phyloP scores from a whole-genome alignment of 306 rosid species.

The cucumber (Cucumis sativus) region Cucumber_9930_V3 NC_026656.2:19517501-19518000 shows the following conservation, averaged over 20 bases:
- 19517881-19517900: slow-evolving; percentile 86
- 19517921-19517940: not conserved
- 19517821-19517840: slow-evolving; percentile 78
- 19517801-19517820: slow-evolving; percentile 50
- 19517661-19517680: not conserved
- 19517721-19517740: slow-evolving; percentile 34
- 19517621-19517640: not conserved
- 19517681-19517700: not conserved
- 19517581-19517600: not conserved
- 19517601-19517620: not conserved
- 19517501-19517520: not conserved
- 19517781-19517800: slow-evolving; percentile 66
- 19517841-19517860: slow-evolving; percentile 19
- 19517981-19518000: not conserved
- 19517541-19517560: not conserved
- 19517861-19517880: slow-evolving; percentile 39
- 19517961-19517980: not conserved
- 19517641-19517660: not conserved
- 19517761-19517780: slow-evolving; percentile 82
- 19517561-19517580: not conserved
- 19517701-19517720: slow-evolving; percentile 3
- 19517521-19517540: not conserved
- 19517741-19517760: slow-evolving; percentile 68
- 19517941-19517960: not conserved
- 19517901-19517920: slow-evolving; percentile 22